A percentile compares a stretch with the other conserved stretches of the same genome.
These are phyloP conservation scores for Chlamydomonas sphaeroides DNA, from an alignment of 139 green algal species.

Conservation along the genomic window DNA sequence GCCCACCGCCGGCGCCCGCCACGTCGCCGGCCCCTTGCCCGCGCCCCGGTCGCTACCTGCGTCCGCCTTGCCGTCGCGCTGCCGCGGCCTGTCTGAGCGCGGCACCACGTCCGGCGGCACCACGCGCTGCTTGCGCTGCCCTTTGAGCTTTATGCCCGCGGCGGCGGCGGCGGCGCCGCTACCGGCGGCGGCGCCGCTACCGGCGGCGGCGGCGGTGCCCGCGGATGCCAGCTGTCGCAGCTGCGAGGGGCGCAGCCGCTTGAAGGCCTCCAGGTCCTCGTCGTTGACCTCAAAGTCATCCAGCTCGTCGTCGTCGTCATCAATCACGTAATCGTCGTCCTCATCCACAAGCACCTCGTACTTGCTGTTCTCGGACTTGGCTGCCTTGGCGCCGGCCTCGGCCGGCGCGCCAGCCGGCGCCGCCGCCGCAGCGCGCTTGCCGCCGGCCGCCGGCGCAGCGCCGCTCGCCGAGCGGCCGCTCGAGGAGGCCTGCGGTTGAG, in stretches of 20 bases:
- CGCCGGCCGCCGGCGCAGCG: not conserved
- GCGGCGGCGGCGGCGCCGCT: not conserved
- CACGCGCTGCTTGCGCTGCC: not conserved
- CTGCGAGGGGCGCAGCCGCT: conserved; percentile 19
- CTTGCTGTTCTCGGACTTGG: not conserved
- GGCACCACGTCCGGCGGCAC: not conserved
- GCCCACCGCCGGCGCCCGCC: not conserved
- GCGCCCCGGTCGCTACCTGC: not conserved
- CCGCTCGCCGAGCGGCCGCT: not conserved
- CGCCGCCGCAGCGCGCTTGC: not conserved
- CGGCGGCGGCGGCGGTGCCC: not conserved
- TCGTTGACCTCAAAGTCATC: conserved; percentile 36
- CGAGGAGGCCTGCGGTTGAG: not conserved
- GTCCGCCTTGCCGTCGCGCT: not conserved
- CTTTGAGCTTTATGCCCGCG: not conserved
- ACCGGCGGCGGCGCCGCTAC: not conserved
- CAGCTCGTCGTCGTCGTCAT: conserved; percentile 37
- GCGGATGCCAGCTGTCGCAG: not conserved
- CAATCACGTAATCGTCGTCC: conserved; percentile 32
- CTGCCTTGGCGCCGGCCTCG: not conserved
- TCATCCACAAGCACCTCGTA: conserved; percentile 26
- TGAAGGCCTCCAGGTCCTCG: conserved; percentile 46
- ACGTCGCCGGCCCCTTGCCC: not conserved
- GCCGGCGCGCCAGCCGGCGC: not conserved
- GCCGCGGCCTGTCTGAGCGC: not conserved